Percentiles rank a stretch among this genome's conserved stretches.
phyloP scores from a whole-genome alignment of 2,329 filamentous ascomycete species.

The Epichloe bromicola region DNA sequence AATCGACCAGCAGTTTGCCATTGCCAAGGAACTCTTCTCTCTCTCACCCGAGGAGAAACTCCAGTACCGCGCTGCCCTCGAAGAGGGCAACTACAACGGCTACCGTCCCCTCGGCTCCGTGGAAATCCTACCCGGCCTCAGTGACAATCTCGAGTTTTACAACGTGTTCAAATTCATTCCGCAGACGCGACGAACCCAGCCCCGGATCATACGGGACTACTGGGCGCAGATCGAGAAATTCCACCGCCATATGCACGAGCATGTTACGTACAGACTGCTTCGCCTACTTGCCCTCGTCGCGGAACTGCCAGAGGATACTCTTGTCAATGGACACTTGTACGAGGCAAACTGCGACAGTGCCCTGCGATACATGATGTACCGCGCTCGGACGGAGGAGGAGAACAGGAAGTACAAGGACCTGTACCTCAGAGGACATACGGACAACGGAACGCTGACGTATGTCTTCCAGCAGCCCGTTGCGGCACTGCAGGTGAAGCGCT shows the following conservation, averaged over 20 bases:
- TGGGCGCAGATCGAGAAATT: constrained; percentile 21
- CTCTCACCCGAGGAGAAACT: constrained; percentile 45
- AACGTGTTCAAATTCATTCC: constrained; percentile 29
- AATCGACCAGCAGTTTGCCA: constrained; percentile 47
- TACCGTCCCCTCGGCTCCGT: constrained; percentile 33
- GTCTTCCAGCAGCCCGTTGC: constrained; percentile 45
- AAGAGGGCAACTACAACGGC: constrained; percentile 42
- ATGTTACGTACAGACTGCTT: constrained; percentile 21
- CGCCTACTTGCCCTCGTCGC: constrained; percentile 34
- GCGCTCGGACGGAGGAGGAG: constrained; percentile 29
- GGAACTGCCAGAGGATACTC: constrained; percentile 41
- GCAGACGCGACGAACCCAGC: constrained; percentile 18
- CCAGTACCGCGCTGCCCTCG: constrained; percentile 38
- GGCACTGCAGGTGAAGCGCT: constrained; percentile 33
- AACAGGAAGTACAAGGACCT: constrained; percentile 24
- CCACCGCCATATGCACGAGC: constrained; percentile 21
- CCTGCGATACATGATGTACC: constrained; percentile 48
- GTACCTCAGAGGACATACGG: constrained; percentile 34
- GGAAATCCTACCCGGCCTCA: constrained; percentile 20
- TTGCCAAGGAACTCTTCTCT: constrained; percentile 45
- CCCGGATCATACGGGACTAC: constrained; percentile 19
- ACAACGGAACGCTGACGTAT: constrained; percentile 41
- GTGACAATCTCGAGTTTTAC: constrained; percentile 27
- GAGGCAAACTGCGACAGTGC: constrained; percentile 40
- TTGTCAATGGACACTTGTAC: constrained; percentile 41